A percentile compares a stretch with the other conserved stretches of the same genome.
phyloP scores from a whole-genome alignment of 108 stramenopile genomes.

The Cyclotella baltica region DNA sequence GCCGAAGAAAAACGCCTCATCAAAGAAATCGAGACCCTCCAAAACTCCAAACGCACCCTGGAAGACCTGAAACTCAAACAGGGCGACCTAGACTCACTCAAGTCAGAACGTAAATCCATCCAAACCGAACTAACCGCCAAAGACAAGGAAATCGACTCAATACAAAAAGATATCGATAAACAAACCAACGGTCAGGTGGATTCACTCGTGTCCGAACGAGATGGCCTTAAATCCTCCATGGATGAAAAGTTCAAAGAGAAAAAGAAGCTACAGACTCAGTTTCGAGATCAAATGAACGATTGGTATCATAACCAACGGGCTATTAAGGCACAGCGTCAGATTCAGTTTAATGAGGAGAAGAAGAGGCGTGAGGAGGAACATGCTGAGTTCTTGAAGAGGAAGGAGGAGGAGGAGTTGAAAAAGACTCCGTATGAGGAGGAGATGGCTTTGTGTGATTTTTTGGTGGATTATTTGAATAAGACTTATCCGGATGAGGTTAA shows the following conservation, averaged over 20 bases:
- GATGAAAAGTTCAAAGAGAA: slow-evolving; percentile 85
- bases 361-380: slow-evolving; percentile 89
- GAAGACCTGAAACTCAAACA: slow-evolving; percentile 78
- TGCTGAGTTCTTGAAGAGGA: slow-evolving; percentile 78
- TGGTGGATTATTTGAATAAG: slow-evolving; percentile 85
- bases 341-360: slow-evolving; percentile 90
- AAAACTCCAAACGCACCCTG: slow-evolving; percentile 76
- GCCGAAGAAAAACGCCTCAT: slow-evolving; percentile 95
- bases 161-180: slow-evolving; percentile 78
- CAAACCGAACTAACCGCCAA: slow-evolving; percentile 70
- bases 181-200: slow-evolving; percentile 57
- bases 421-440: slow-evolving; percentile 97
- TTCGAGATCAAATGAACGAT: slow-evolving; percentile 79
- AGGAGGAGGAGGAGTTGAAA: slow-evolving; percentile 94
- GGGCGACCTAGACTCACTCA: slow-evolving; percentile 67
- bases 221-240: slow-evolving; percentile 71
- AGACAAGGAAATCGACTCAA: slow-evolving; percentile 90
- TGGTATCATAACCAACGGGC: slow-evolving; percentile 89
- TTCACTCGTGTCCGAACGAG: slow-evolving; percentile 75
- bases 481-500: slow-evolving; percentile 60
- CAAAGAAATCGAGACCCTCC: slow-evolving; percentile 91
- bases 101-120: slow-evolving; percentile 70
- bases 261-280: slow-evolving; percentile 73
- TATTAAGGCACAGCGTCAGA: slow-evolving; percentile 79
- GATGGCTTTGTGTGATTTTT: slow-evolving; percentile 94